Evolutionary conservation across 192 early-diverging fungal species (phyloP).

Genomic region (Coemansia furcata): DNA sequence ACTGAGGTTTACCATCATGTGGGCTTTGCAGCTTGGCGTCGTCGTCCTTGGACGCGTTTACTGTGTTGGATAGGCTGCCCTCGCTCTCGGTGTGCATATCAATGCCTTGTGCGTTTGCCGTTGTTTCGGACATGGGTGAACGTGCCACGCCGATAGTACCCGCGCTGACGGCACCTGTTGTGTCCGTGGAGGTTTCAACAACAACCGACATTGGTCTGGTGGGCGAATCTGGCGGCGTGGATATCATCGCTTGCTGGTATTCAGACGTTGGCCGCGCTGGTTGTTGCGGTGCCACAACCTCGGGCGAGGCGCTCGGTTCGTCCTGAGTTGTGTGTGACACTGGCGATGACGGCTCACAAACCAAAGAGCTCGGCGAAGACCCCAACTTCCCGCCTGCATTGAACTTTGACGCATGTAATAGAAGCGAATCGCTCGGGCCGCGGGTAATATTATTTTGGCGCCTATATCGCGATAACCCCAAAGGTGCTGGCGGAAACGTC

Average conservation of each 20-base stretch:
- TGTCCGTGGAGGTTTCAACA: conserved; percentile 8
- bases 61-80: background rate
- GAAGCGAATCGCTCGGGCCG: conserved; percentile 18
- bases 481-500: conserved; percentile 8
- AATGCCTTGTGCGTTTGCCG: background rate
- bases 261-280: background rate
- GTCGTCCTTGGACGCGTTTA: background rate
- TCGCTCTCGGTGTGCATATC: background rate
- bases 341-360: background rate
- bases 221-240: conserved; percentile 34
- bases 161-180: background rate
- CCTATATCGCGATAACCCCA: background rate
- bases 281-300: background rate
- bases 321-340: background rate
- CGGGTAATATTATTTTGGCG: background rate
- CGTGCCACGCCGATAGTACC: background rate
- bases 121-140: background rate
- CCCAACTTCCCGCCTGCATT: background rate
- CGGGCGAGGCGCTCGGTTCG: background rate
- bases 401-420: conserved; percentile 11
- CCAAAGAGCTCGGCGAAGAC: background rate
- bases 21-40: background rate
- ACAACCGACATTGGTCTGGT: background rate
- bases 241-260: background rate
- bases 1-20: background rate